Conservation (phyloP, 345 rosid genomes). For the Eutrema japonicum region DNA sequence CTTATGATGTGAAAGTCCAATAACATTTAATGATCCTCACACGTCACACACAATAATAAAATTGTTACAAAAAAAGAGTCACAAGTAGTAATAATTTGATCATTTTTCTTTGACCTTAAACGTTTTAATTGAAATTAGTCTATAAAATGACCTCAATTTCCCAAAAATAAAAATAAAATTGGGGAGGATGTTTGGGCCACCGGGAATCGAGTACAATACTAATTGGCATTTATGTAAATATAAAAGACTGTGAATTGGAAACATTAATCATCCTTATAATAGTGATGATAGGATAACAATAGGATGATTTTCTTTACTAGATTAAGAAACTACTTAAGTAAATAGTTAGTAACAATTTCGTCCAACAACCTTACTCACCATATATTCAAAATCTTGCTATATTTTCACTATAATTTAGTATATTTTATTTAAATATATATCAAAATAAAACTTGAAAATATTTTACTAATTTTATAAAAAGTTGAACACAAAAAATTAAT, state of each 20-base stretch:
- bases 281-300: not conserved
- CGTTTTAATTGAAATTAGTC: not conserved
- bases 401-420: no score
- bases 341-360: not conserved
- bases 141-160: not conserved
- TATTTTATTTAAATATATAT: no score
- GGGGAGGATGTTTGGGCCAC: constrained; percentile 2
- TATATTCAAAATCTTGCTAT: no score
- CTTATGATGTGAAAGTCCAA: no score
- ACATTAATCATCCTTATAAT: not conserved
- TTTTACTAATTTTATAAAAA: no score
- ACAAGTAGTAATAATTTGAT: not conserved
- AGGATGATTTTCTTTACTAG: not conserved
- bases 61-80: no score
- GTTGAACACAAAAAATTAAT: no score
- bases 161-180: not conserved
- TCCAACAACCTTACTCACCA: constrained; percentile 22
- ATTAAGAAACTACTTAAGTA: constrained; percentile 17
- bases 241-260: not conserved
- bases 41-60: not conserved
- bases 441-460: no score
- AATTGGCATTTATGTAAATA: not conserved
- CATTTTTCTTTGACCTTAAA: not conserved
- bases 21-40: constrained; percentile 17
- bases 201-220: not conserved